phyloP scores from a whole-genome alignment of 306 rosid species.

The Lathyrus sativus region DNA sequence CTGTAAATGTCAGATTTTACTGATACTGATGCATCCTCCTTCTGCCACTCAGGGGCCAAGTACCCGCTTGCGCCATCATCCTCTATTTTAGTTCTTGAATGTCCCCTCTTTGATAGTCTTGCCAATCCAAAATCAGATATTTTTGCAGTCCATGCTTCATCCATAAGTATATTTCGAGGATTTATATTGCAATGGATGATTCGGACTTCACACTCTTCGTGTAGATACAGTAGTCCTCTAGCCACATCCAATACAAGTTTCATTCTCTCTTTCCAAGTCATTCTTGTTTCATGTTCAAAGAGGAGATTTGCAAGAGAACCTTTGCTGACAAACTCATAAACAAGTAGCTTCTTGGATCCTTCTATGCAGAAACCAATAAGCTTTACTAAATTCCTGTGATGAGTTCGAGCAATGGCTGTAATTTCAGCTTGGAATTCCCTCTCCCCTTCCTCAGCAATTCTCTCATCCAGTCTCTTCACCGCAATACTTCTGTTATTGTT shows the following conservation, averaged over 20 bases:
- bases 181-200: slow-evolving; percentile 49
- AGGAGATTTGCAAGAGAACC: slow-evolving; percentile 49
- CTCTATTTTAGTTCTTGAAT: slow-evolving; percentile 14
- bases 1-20: slow-evolving; percentile 42
- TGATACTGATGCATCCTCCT: slow-evolving; percentile 28
- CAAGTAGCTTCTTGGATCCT: slow-evolving; percentile 42
- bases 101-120: slow-evolving; percentile 8
- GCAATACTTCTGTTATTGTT: slow-evolving; percentile 34
- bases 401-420: slow-evolving; percentile 45
- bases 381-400: slow-evolving; percentile 47
- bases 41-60: slow-evolving; percentile 48
- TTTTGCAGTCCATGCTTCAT: slow-evolving; percentile 46
- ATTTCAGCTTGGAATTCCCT: slow-evolving; percentile 45
- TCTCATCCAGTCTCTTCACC: slow-evolving; percentile 43
- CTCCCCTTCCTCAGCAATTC: slow-evolving; percentile 35
- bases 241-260: slow-evolving; percentile 44
- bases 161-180: slow-evolving; percentile 48
- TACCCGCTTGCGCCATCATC: slow-evolving; percentile 18
- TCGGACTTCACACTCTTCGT: slow-evolving; percentile 44
- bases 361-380: slow-evolving; percentile 49
- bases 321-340: slow-evolving; percentile 46
- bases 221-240: slow-evolving; percentile 41
- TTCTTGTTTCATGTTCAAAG: background rate
- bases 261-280: slow-evolving; percentile 33
- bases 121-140: slow-evolving; percentile 52